Percentiles rank a stretch among this genome's conserved stretches.
These are phyloP conservation scores for Friedmanniomyces simplex DNA, from an alignment of 495 filamentous ascomycete genomes.

Conservation along the genomic window DNA sequence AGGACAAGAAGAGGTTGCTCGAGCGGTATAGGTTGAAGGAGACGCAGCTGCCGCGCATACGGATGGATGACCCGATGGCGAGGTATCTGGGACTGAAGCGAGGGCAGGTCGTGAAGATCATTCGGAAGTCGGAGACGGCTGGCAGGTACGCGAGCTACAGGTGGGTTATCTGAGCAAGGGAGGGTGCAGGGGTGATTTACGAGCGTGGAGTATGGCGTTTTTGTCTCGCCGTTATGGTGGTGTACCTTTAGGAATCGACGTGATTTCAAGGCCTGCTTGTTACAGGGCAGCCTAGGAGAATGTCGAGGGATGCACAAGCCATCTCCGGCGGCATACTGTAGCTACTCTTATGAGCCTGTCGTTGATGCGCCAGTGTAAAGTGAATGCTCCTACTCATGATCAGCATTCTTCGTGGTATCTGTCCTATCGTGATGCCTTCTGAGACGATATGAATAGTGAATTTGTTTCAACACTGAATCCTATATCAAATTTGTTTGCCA, in stretches of 20 bases:
- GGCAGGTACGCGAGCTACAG: constrained; percentile 66
- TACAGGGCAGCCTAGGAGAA: background rate
- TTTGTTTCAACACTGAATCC: background rate
- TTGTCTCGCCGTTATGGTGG: background rate
- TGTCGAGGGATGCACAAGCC: no score
- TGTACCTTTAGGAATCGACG: background rate
- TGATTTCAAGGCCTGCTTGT: background rate
- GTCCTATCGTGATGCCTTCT: no score
- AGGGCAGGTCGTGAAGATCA: constrained; percentile 97
- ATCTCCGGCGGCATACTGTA: no score
- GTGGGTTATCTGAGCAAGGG: constrained; percentile 43
- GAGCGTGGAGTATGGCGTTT: constrained; percentile 5
- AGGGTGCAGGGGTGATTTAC: constrained; percentile 14
- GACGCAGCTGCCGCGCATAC: constrained; percentile 87
- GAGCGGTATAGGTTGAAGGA: constrained; percentile 91
- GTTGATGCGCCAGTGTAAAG: no score
- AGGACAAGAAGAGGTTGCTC: constrained; percentile 76
- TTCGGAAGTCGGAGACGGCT: constrained; percentile 68
- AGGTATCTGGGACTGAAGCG: constrained; percentile 83
- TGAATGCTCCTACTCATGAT: no score
- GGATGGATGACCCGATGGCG: constrained; percentile 82
- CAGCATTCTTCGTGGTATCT: no score
- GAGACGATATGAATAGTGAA: background rate
- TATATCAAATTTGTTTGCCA: no score
- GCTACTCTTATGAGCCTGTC: no score